Evolutionary conservation across 2,329 filamentous ascomycete genomes (phyloP).

Genomic region (Nemania abortiva): DNA sequence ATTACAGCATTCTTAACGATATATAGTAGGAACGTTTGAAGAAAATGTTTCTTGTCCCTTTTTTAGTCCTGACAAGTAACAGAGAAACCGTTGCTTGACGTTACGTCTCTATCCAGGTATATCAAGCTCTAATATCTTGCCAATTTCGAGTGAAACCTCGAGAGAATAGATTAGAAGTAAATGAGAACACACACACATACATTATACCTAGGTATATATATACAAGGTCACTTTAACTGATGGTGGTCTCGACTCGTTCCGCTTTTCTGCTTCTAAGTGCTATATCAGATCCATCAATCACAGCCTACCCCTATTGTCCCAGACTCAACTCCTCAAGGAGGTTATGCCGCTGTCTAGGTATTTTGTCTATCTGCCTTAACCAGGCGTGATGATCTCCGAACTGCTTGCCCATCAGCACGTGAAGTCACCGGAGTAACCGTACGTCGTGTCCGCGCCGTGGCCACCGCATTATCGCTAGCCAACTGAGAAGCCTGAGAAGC

Average conservation of each 20-base stretch:
- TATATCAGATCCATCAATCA: no score
- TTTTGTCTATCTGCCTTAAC: not conserved
- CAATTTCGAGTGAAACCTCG: no score
- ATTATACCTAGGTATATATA: no score
- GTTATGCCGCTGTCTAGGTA: not conserved
- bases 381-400: constrained; percentile 32
- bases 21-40: not conserved
- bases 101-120: no score
- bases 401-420: not conserved
- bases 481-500: not conserved
- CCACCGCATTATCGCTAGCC: not conserved
- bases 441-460: constrained; percentile 2
- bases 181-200: no score
- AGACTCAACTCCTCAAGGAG: not conserved
- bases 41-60: not conserved
- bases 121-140: no score
- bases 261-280: no score
- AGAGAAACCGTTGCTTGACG: no score
- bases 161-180: no score
- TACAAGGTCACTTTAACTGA: no score
- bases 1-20: not conserved
- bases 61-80: not conserved
- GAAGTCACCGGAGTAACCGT: not conserved
- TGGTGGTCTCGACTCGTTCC: no score
- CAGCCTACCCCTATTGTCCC: no score